Base-by-base conservation (phyloP, 2,329 filamentous ascomycete species). In the Zymoseptoria tritici region DNA sequence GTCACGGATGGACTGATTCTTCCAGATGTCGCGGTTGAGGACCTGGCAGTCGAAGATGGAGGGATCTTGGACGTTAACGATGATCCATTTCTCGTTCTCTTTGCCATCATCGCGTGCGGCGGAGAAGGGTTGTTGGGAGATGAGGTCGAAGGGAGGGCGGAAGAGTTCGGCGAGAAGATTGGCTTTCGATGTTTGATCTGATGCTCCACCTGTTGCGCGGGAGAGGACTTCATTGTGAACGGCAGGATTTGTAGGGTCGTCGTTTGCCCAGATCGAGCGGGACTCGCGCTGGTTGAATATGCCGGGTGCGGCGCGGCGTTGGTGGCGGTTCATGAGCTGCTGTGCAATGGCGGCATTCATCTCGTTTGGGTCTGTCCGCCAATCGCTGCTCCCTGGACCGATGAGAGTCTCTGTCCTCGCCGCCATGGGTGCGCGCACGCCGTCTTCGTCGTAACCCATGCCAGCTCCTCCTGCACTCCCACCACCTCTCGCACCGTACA, bases 21-120 rank as follows among this genome's bases (percentile, higher is more conserved):
- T 97, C 94, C 94, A 99, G 57, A 97, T 85, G 72, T 99, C 94
- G 52, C 94, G 84, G 72, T 99, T 99, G 19, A 99, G 79, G 2
- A 90, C 83, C 73, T 99, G 94, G 74, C 94, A 99, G 74, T 94
- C 89, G 74, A 99, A 99, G 69, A 96, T 87, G 42, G 89, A 89
- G 65, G 90, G 85, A 72, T 99, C 92, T 75, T 99, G 94, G 16
- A 99, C 86, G 72, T 99, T 97, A 63, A 97, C 91, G 67, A 99
- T 76, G 54, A 99, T 83, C 94, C 94, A 99, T 74, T 96, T 97
- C 79, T 91, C 86, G 26, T 87, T 82, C 52, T 91, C 89, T 72
- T 94, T 96, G 61, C 93, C 94, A 67, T 91, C 81, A 16, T 92
- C 84, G 57, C 94, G 85, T 13, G 91, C 94, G 60, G 87, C 83